Percentiles rank a stretch among this genome's conserved stretches.
These are phyloP conservation scores for Pichia sp. DNA, from an alignment of 1,139 yeast species.

Conservation along the genomic window DNA sequence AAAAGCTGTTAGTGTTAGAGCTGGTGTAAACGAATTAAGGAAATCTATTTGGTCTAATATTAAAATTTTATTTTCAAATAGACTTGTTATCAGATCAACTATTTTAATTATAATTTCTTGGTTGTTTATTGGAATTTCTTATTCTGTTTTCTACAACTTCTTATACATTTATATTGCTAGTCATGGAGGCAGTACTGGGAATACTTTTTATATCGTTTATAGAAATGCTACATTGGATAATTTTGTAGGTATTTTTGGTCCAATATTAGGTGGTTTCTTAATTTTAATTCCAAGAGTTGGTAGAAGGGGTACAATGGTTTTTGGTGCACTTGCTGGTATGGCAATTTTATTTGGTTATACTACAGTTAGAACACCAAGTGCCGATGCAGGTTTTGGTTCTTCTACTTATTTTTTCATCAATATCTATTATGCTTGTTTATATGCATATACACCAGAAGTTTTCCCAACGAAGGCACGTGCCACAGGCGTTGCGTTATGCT, in stretches of 20 bases:
- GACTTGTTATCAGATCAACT: constrained; percentile 37
- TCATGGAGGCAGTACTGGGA: constrained; percentile 40
- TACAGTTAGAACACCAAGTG: constrained; percentile 43
- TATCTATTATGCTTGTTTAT: constrained; percentile 49
- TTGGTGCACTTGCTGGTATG: constrained; percentile 50
- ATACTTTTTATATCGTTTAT: constrained; percentile 38
- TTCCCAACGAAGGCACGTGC: constrained; percentile 51
- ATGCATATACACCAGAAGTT: constrained; percentile 56
- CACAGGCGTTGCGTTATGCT: constrained; percentile 50
- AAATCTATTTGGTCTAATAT: constrained; percentile 29
- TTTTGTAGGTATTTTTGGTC: constrained; percentile 50
- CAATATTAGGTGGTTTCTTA: constrained; percentile 45
- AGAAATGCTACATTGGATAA: constrained; percentile 48
- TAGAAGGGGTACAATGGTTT: constrained; percentile 48
- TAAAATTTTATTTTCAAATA: constrained; percentile 35
- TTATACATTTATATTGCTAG: constrained; percentile 42
- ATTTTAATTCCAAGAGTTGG: constrained; percentile 44
- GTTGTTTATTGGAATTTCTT: constrained; percentile 46
- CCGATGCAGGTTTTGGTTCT: constrained; percentile 47
- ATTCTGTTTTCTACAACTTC: constrained; percentile 46
- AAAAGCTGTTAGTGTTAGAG: constrained; percentile 13
- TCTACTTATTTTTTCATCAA: constrained; percentile 45
- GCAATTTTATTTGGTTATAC: constrained; percentile 54
- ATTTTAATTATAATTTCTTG: constrained; percentile 39
- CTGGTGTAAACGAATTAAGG: constrained; percentile 20